Base-by-base conservation (phyloP, 345 rosid species). In the Bruguiera parviflora region DNA sequence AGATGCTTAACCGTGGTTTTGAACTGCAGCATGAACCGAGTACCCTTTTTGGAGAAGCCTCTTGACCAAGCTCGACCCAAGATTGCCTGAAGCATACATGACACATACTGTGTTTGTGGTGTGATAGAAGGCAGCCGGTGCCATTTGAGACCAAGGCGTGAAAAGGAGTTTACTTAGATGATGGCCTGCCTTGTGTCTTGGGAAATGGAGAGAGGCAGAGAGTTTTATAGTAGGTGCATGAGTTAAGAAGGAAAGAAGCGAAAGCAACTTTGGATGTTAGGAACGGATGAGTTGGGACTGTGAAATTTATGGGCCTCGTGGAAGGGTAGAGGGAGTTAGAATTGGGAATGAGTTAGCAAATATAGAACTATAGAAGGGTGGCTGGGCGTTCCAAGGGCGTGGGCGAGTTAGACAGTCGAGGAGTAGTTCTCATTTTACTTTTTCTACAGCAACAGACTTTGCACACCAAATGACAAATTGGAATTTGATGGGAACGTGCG, bases 21-120 rank as follows among this genome's bases (percentile, higher is more conserved):
- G 89, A 31, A 79, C 68, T 8, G 85, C 85, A 32, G 89, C 92
- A 65, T 87, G 89, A 51, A 87, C 92, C 49, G 82, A 77, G 79
- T 83, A 87, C 37, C 92, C 92, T 57, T 85, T 75, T 0, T 53
- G 71, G 68, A 85, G 75, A 65, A 87, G 82, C 25, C 76, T 78
- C 21, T 68, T 70, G 22, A 85, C 84, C 22, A 87, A 76, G 72
- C 75, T 16, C 33, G 81, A 82, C 70, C 89, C 92, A 6, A 87
- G 81, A 56, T 28, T 67, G 66, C 89, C 83, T 0, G 89, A 84
- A 37, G 92, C 89, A 46, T 83, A 88, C 89, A 85, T 85, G 61
- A 87, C 92, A 61, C 92, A 87, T 11, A 83, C 86, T 0, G 83
- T 69, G 65, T 74, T 70, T 0, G 75, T 56, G 64, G 56, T 53